Percentiles rank a stretch among this genome's conserved stretches.
Conservation (phyloP, 148 eudicot species). For the Linanthus parryae region DNA sequence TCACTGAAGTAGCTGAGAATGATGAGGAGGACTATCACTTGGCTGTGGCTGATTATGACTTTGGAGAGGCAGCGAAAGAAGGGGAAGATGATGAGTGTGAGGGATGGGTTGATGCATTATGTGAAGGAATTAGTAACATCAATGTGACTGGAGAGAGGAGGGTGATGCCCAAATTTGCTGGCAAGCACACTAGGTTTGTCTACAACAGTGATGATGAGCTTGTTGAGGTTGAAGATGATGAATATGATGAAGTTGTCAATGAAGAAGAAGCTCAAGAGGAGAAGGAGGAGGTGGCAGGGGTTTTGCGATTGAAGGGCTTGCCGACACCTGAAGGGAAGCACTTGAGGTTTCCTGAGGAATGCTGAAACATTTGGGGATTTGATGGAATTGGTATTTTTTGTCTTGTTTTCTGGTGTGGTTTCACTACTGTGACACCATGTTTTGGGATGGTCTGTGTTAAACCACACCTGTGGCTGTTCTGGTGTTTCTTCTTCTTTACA, state of each 20-base stretch:
- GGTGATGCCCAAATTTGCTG: constrained; percentile 22
- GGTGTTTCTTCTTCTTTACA: no score
- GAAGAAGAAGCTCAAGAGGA: constrained; percentile 26
- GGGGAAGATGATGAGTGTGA: constrained; percentile 21
- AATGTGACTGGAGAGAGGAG: constrained; percentile 22
- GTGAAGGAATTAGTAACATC: constrained; percentile 54
- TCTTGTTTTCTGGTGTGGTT: constrained; percentile 20
- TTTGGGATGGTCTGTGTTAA: constrained; percentile 5
- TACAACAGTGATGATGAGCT: constrained; percentile 81
- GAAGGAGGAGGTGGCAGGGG: constrained; percentile 5
- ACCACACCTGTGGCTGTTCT: no score
- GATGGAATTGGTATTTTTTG: not conserved
- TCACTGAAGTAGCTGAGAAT: no score
- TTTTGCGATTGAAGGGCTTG: constrained; percentile 47
- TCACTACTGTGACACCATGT: constrained; percentile 33
- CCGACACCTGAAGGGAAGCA: constrained; percentile 64
- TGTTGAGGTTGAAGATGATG: constrained; percentile 37
- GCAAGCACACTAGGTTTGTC: constrained; percentile 55
- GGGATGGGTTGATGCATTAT: constrained; percentile 44
- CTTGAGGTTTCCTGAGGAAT: constrained; percentile 43
- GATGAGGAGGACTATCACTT: constrained; percentile 22
- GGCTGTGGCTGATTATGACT: constrained; percentile 8
- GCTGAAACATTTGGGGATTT: not conserved
- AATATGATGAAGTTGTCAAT: not conserved
- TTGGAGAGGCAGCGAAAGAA: constrained; percentile 9